A percentile compares a stretch with the other conserved stretches of the same genome.
Conservation (phyloP, 169 alveolate species). For the Amoebophrya sp. region DNA sequence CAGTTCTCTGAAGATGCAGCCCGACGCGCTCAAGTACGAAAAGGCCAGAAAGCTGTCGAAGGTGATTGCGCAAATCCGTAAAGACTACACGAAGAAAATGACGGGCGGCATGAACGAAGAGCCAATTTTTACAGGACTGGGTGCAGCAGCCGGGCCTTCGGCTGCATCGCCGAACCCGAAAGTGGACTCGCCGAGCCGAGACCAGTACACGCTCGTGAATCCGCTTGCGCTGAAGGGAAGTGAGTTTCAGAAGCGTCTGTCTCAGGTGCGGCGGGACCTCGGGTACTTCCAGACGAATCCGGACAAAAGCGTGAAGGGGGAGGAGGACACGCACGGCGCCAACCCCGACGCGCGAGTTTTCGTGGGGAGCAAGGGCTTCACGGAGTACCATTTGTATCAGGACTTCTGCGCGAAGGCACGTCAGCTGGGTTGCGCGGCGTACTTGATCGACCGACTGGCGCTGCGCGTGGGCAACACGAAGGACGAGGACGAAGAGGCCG, state of each 20-base stretch:
- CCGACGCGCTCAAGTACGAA: conserved; percentile 88
- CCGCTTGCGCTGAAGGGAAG: no score
- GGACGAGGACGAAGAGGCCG: conserved; percentile 97
- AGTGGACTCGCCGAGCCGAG: no score
- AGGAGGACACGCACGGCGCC: not conserved
- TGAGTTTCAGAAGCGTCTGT: conserved; percentile 3
- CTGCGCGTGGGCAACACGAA: conserved; percentile 99
- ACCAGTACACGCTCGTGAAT: no score
- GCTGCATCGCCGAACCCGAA: no score
- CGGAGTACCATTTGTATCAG: not conserved
- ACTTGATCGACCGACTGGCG: conserved; percentile 94
- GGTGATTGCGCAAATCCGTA: conserved; percentile 61
- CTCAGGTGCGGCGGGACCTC: no score
- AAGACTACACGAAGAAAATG: conserved; percentile 74
- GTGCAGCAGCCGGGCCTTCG: no score
- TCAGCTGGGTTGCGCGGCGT: conserved; percentile 95
- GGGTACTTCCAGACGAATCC: no score
- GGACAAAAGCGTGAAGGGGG: no score
- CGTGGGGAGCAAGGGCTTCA: not conserved
- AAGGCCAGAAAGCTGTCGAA: conserved; percentile 84
- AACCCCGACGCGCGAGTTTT: not conserved
- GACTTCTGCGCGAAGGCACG: conserved; percentile 40
- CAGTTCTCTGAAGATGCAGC: conserved; percentile 86
- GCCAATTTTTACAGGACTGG: no score
- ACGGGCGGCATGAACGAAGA: no score